Percentiles rank a stretch among this genome's conserved stretches.
Conservation (phyloP, 2,329 filamentous ascomycete genomes). For the Magnaporthales sp. region DNA sequence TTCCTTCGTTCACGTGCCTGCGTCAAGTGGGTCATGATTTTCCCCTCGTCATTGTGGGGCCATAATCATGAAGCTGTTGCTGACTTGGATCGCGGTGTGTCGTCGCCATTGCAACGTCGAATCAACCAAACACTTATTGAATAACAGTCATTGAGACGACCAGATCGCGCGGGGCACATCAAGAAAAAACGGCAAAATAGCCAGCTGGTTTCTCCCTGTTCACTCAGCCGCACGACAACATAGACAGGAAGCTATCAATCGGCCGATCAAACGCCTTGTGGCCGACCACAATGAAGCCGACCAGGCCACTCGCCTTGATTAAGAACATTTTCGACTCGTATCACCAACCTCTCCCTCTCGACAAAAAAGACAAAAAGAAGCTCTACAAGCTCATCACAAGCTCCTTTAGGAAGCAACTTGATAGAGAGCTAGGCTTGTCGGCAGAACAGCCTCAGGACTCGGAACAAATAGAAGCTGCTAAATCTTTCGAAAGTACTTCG, state of each 20-base stretch:
- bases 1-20: not conserved
- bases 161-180: not conserved
- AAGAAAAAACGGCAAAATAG: not conserved
- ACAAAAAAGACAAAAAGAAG: constrained; percentile 39
- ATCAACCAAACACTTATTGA: not conserved
- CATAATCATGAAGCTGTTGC: not conserved
- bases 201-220: not conserved
- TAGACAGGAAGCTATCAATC: not conserved
- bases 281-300: constrained; percentile 23
- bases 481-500: not conserved
- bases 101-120: not conserved
- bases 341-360: constrained; percentile 44
- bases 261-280: not conserved
- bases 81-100: not conserved
- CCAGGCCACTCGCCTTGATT: constrained; percentile 26
- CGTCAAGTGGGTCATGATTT: not conserved
- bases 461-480: not conserved
- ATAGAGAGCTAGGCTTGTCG: constrained; percentile 32
- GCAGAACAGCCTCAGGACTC: not conserved
- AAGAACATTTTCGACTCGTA: constrained; percentile 33
- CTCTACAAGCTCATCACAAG: constrained; percentile 47
- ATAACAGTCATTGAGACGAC: not conserved
- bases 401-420: constrained; percentile 50
- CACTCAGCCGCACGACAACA: not conserved
- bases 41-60: not conserved